phyloP scores from a whole-genome alignment of 345 rosid species.

The Eucalyptus pumila region DNA sequence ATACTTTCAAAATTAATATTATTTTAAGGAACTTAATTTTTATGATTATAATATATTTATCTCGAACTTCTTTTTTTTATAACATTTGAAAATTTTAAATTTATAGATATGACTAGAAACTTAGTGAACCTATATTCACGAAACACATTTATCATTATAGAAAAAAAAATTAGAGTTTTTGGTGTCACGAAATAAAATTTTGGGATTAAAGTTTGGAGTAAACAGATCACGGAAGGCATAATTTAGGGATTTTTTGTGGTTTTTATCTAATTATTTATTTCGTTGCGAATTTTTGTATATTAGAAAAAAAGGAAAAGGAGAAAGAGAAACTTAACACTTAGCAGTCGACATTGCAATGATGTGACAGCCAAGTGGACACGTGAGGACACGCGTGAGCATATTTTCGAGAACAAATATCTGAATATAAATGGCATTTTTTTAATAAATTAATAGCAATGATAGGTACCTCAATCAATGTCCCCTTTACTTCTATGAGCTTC shows the following conservation, averaged over 20 bases:
- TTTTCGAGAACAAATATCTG: background rate
- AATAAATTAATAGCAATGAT: background rate
- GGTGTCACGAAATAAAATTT: no score
- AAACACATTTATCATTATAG: no score
- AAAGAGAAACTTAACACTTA: background rate
- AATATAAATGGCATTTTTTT: background rate
- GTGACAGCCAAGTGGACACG: background rate
- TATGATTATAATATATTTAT: no score
- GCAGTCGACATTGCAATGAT: background rate
- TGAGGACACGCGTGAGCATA: background rate
- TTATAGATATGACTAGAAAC: no score
- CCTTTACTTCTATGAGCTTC: background rate
- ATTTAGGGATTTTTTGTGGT: background rate
- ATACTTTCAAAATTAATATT: background rate
- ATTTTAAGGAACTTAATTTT: background rate
- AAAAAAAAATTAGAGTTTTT: no score
- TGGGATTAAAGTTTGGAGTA: no score
- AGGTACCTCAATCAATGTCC: background rate
- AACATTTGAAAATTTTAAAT: no score
- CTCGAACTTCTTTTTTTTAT: background rate
- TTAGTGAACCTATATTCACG: no score
- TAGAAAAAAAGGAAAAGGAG: background rate
- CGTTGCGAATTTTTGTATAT: background rate
- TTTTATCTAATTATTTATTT: no score
- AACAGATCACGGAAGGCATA: rapidly evolving